Percentiles rank a stretch among this genome's conserved stretches.
phyloP scores from a whole-genome alignment of 768 basidiomycete species.

The Boletus rubescentipes region DNA sequence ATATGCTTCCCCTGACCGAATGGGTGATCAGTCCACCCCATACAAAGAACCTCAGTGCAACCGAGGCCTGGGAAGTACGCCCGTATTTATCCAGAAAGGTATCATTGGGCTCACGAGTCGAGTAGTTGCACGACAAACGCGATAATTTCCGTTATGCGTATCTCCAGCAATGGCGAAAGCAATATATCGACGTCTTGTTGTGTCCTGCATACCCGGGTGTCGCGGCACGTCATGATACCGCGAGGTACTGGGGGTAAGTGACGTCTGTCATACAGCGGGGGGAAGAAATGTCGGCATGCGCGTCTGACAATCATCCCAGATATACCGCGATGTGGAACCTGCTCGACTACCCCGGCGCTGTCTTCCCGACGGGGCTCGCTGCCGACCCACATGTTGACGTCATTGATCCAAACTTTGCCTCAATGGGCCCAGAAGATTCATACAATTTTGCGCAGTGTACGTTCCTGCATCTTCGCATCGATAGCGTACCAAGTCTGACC shows the following conservation, averaged over 20 bases:
- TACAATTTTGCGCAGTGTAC: constrained; percentile 19
- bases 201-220: constrained; percentile 36
- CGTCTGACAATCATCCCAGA: constrained; percentile 11
- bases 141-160: constrained; percentile 36
- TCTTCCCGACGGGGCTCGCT: constrained; percentile 43
- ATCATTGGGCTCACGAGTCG: constrained; percentile 1
- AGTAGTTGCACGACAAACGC: constrained; percentile 30
- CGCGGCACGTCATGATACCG: constrained; percentile 39
- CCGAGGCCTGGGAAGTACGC: constrained; percentile 32
- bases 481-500: not conserved
- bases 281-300: not conserved
- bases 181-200: constrained; percentile 42
- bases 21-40: constrained; percentile 35
- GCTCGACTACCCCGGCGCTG: constrained; percentile 42
- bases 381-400: constrained; percentile 30
- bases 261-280: not conserved
- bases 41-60: constrained; percentile 24
- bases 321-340: constrained; percentile 46
- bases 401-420: constrained; percentile 2
- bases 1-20: constrained; percentile 34
- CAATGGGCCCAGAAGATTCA: constrained; percentile 21
- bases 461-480: not conserved
- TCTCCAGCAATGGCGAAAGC: constrained; percentile 38
- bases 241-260: constrained; percentile 34
- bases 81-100: not conserved